These are phyloP conservation scores for Barnettozyma vustinii DNA, from an alignment of 805 yeast species.

Conservation along the genomic window DNA sequence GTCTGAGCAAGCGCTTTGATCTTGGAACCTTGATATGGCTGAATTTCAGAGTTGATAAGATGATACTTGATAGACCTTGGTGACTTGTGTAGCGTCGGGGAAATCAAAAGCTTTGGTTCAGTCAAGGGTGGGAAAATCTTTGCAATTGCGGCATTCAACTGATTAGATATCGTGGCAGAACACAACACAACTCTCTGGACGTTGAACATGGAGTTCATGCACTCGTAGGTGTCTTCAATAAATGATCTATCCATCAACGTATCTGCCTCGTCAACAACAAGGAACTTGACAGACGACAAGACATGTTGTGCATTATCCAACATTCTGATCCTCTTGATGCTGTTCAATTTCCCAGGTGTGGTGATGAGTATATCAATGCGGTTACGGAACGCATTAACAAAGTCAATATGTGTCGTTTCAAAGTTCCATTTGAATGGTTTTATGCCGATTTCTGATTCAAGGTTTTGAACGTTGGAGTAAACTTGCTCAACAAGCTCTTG, in stretches of 20 bases:
- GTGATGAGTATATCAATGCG: constrained; percentile 78
- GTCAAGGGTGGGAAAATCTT: constrained; percentile 56
- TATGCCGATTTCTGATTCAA: constrained; percentile 33
- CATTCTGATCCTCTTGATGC: constrained; percentile 31
- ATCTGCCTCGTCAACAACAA: constrained; percentile 92
- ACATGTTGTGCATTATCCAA: constrained; percentile 34
- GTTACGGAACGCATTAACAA: constrained; percentile 40
- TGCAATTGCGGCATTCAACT: constrained; percentile 58
- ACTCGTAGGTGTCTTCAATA: constrained; percentile 54
- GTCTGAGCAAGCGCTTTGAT: constrained; percentile 84
- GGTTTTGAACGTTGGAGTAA: constrained; percentile 33
- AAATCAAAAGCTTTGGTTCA: constrained; percentile 47
- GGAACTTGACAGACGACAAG: constrained; percentile 44
- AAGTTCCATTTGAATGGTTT: constrained; percentile 56
- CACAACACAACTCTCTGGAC: constrained; percentile 66
- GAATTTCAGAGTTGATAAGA: constrained; percentile 66
- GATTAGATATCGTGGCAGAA: constrained; percentile 86
- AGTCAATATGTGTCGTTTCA: constrained; percentile 48
- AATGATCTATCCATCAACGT: constrained; percentile 82
- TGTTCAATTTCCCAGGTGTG: constrained; percentile 70
- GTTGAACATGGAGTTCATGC: constrained; percentile 45
- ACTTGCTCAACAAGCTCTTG: constrained; percentile 86
- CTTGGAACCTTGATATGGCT: constrained; percentile 83
- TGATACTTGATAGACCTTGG: constrained; percentile 70
- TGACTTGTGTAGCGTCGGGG: constrained; percentile 82